Base-by-base conservation (phyloP, 2,329 filamentous ascomycete species). In the Lanzia echinophila region DNA sequence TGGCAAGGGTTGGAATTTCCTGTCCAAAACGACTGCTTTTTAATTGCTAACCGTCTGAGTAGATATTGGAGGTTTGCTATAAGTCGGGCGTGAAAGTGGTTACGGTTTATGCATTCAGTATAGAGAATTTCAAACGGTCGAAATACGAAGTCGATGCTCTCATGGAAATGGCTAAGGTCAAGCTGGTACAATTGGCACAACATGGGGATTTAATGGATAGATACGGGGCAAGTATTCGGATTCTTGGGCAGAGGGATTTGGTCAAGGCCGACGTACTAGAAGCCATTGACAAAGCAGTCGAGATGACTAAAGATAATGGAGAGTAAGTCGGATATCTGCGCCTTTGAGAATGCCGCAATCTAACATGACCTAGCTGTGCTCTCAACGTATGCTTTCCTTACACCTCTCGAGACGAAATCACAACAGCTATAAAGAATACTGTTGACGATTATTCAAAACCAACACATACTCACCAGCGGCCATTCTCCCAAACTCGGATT, bases 351-450 rank as follows among this genome's bases (percentile, higher is more conserved):
- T 17, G n/a, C 24, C 11, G 13, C 7, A 11, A 13, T n/a, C 49
- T 53, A 33, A 53, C 24, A 33, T 22, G 38, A 3, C 13, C 17
- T 58, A 79, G 76, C 56, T 82, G 83, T 41, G 78, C 87, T 31
- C 75, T 99, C 49, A 99, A 99, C 68, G 90, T 99, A 59, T 99
- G 94, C 75, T 97, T 97, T 66, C 94, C 94, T 0, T 99, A 99
- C 67, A 97, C 94, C 0, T 95, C 91, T 4, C 82, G 94, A 60
- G 90, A 96, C 65, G 94, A 99, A 69, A 97, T 99, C 61, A 95
- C 92, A 0, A 84, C 87, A 3, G 89, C 92, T 6, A 88, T 99
- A 61, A 86, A 88, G 59, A 83, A 85, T 41, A 96, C 92, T 0
- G 91, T 99, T 8, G 78, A 87, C 55, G 88, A 96, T 56, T 97